phyloP scores from a whole-genome alignment of 148 eudicot genomes.

The Cornus florida region DNA sequence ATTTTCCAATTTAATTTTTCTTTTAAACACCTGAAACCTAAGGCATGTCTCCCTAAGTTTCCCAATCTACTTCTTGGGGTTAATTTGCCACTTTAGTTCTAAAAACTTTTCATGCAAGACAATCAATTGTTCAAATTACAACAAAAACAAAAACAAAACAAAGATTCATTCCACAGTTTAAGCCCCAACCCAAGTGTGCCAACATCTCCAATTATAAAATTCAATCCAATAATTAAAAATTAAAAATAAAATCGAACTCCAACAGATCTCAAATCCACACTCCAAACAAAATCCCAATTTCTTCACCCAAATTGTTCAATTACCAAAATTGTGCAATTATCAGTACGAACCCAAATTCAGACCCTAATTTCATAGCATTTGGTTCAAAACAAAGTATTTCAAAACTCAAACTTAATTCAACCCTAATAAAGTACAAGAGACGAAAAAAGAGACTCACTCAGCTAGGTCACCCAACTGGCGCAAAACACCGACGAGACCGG shows the following conservation, averaged over 20 bases:
- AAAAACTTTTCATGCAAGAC: neutral
- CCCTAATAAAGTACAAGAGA: neutral
- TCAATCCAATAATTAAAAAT: neutral
- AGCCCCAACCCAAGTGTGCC: neutral
- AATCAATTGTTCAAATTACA: neutral
- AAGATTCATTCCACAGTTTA: neutral
- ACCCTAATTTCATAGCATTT: constrained; percentile 2
- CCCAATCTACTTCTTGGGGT: neutral
- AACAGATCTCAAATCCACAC: constrained; percentile 29
- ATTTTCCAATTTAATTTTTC: neutral
- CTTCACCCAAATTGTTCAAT: neutral
- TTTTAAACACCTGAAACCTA: neutral
- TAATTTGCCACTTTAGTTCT: neutral
- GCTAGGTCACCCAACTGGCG: constrained; percentile 99
- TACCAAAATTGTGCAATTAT: neutral
- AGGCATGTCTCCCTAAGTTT: neutral
- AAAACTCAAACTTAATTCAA: neutral
- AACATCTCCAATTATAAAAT: neutral
- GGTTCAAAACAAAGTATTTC: neutral
- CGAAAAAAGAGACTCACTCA: constrained; percentile 47
- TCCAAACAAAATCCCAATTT: neutral
- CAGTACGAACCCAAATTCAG: constrained; percentile 8
- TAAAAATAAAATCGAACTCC: constrained; percentile 4
- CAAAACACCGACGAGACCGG: constrained; percentile 92
- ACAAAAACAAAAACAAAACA: neutral